A percentile compares a stretch with the other conserved stretches of the same genome.
Evolutionary conservation across 345 rosid genomes (phyloP).

Genomic region (Eucalyptus globulus): DNA sequence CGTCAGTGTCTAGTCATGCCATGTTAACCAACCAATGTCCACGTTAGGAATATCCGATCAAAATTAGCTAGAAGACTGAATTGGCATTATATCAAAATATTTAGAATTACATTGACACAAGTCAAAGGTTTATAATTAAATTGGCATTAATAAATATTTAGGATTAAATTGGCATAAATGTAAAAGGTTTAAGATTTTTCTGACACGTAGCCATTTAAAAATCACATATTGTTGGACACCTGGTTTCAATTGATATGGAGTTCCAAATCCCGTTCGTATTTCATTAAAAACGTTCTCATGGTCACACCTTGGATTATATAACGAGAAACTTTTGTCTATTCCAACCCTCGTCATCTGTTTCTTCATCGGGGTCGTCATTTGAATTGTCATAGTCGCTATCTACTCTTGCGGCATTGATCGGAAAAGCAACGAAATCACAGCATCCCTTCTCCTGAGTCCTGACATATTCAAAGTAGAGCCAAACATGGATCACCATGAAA

Average conservation of each 20-base stretch:
- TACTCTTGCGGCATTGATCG: not conserved
- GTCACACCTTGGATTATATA: not conserved
- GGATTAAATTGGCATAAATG: too few species aligned
- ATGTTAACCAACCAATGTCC: accelerated
- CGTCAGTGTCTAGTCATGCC: accelerated
- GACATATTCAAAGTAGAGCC: not conserved
- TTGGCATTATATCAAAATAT: not conserved
- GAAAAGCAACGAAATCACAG: not conserved
- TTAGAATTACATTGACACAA: too few species aligned
- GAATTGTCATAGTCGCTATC: not conserved
- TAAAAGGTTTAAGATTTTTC: too few species aligned
- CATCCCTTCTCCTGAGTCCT: not conserved
- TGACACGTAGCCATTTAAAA: not conserved
- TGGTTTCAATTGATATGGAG: not conserved
- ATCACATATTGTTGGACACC: not conserved
- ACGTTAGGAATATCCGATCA: accelerated
- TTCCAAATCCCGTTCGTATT: not conserved
- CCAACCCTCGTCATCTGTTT: not conserved
- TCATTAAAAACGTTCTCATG: not conserved
- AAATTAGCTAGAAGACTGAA: not conserved
- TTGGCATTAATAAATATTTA: too few species aligned
- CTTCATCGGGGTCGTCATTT: not conserved
- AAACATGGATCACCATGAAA: not conserved
- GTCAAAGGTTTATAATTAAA: too few species aligned
- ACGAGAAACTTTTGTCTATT: not conserved